Evolutionary conservation across 2,329 filamentous ascomycete species (phyloP).

Genomic region (Shiraia sp.): DNA sequence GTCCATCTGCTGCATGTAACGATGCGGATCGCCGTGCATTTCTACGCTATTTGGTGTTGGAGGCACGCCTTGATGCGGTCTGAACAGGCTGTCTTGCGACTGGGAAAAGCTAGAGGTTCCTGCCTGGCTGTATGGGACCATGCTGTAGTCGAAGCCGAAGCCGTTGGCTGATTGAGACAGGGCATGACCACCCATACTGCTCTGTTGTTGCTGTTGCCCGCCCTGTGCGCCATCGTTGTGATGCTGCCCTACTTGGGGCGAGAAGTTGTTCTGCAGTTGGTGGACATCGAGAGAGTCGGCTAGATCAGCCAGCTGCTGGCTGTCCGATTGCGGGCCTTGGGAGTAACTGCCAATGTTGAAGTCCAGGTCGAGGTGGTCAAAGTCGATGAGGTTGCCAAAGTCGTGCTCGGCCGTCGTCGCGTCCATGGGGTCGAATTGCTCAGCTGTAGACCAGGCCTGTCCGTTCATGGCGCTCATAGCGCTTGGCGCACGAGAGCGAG

Average conservation of each 20-base stretch:
- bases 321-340: slow-evolving; percentile 20
- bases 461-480: slow-evolving; percentile 38
- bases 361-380: slow-evolving; percentile 44
- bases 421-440: slow-evolving; percentile 49
- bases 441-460: slow-evolving; percentile 46
- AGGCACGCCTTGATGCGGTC: slow-evolving; percentile 66
- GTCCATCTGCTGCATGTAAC: slow-evolving; percentile 61
- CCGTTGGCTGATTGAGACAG: slow-evolving; percentile 25
- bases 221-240: slow-evolving; percentile 24
- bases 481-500: slow-evolving; percentile 9
- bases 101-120: slow-evolving; percentile 44
- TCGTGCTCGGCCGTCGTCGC: slow-evolving; percentile 43
- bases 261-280: slow-evolving; percentile 37
- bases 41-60: slow-evolving; percentile 82
- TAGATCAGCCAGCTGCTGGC: slow-evolving; percentile 36
- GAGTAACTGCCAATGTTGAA: slow-evolving; percentile 33
- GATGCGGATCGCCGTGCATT: slow-evolving; percentile 63
- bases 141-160: slow-evolving; percentile 42
- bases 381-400: slow-evolving; percentile 50
- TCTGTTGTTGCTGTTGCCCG: slow-evolving; percentile 17
- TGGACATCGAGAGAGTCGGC: slow-evolving; percentile 38
- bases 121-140: slow-evolving; percentile 38
- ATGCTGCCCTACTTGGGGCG: slow-evolving; percentile 29
- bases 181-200: slow-evolving; percentile 11
- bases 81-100: slow-evolving; percentile 50